A percentile compares a stretch with the other conserved stretches of the same genome.
phyloP scores from a whole-genome alignment of 2,329 filamentous ascomycete genomes.

The Aspergillus melleus region DNA sequence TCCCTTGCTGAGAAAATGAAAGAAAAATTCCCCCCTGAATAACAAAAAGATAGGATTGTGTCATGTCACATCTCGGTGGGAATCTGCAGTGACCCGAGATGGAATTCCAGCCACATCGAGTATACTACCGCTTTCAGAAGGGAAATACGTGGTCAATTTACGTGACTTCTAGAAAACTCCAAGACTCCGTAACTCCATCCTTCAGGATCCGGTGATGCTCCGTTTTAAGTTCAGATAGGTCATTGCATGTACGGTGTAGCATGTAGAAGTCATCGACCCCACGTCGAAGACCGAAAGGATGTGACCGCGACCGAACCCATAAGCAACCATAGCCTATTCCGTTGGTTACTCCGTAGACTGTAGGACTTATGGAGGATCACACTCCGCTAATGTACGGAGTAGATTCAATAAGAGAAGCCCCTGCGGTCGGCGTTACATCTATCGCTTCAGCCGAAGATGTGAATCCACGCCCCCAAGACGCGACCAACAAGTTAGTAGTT shows the following conservation, averaged over 20 bases:
- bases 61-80: background rate
- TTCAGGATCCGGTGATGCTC: background rate
- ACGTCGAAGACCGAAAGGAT: background rate
- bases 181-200: no score
- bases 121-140: background rate
- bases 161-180: background rate
- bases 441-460: background rate
- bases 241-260: no score
- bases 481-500: no score
- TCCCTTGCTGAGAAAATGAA: background rate
- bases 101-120: conserved; percentile 1
- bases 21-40: background rate
- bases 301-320: no score
- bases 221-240: no score
- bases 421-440: background rate
- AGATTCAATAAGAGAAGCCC: background rate
- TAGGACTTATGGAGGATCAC: background rate
- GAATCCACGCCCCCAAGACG: background rate
- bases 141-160: background rate
- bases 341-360: no score
- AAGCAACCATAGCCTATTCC: no score
- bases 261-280: no score
- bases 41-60: background rate
- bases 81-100: conserved; percentile 5
- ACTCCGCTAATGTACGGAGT: background rate